phyloP scores from a whole-genome alignment of 148 eudicot genomes.

The Rhododendron mucronatum region DNA sequence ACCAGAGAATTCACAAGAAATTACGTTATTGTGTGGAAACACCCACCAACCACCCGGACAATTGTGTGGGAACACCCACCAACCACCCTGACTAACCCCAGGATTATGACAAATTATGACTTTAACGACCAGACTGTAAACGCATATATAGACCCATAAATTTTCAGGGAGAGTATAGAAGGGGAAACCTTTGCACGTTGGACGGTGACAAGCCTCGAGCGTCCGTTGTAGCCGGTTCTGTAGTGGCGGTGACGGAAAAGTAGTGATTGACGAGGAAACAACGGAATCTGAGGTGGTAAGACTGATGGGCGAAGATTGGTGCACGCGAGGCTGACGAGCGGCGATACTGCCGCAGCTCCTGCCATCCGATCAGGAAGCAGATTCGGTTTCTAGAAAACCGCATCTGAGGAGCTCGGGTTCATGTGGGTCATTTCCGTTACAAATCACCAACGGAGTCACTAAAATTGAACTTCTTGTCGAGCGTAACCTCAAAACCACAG shows the following conservation, averaged over 20 bases:
- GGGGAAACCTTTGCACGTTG: constrained; percentile 2
- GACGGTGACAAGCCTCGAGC: not conserved
- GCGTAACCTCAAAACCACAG: too few species aligned
- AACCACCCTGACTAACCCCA: not conserved
- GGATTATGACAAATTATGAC: not conserved
- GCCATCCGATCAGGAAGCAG: not conserved
- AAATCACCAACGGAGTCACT: too few species aligned
- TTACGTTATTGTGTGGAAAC: not conserved
- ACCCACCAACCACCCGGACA: not conserved
- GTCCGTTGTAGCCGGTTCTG: not conserved
- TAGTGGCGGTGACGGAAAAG: not conserved
- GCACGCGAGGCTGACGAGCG: not conserved
- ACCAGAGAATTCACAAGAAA: too few species aligned
- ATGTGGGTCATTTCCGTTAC: too few species aligned
- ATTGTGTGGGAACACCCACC: too few species aligned
- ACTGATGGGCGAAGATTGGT: not conserved
- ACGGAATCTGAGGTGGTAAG: not conserved
- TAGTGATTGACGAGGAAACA: not conserved
- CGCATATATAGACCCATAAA: not conserved
- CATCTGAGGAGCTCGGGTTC: not conserved
- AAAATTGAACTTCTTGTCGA: too few species aligned
- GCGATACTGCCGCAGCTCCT: not conserved
- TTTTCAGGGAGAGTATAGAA: not conserved
- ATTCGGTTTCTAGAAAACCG: not conserved
- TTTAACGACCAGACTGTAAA: not conserved